These are phyloP conservation scores for Nannochloropsis oceanica DNA, from an alignment of 108 stramenopile species.

Conservation along the genomic window DNA sequence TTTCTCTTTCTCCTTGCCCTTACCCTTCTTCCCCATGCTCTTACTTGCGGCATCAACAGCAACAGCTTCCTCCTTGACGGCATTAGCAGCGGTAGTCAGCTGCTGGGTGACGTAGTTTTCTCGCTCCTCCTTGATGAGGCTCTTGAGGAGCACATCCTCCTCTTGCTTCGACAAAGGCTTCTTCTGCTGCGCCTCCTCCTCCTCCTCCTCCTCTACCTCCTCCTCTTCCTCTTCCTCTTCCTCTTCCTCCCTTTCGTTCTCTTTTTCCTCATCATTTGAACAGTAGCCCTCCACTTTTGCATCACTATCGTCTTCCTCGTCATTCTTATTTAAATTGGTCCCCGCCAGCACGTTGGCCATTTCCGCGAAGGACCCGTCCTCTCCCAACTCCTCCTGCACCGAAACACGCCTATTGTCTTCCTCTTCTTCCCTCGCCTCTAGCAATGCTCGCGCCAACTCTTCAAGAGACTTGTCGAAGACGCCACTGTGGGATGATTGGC, in stretches of 20 bases:
- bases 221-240: not conserved
- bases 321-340: not conserved
- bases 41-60: no score
- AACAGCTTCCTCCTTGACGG: not conserved
- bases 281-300: not conserved
- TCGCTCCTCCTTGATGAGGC: not conserved
- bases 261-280: not conserved
- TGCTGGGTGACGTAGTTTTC: not conserved
- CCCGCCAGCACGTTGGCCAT: constrained; percentile 19
- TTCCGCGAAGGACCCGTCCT: constrained; percentile 8
- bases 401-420: not conserved
- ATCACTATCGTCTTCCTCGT: not conserved
- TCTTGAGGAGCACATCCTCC: not conserved
- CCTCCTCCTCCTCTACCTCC: not conserved
- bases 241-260: not conserved
- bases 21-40: not conserved
- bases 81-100: not conserved
- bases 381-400: constrained; percentile 8
- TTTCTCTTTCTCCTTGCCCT: no score
- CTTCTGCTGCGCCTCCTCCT: not conserved
- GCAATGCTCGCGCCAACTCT: not conserved
- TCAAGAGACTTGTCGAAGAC: not conserved
- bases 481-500: not conserved
- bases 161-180: not conserved
- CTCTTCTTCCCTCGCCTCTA: not conserved